These are phyloP conservation scores for Phytophthora podocarpi DNA, from an alignment of 352 stramenopile species.

Conservation along the genomic window DNA sequence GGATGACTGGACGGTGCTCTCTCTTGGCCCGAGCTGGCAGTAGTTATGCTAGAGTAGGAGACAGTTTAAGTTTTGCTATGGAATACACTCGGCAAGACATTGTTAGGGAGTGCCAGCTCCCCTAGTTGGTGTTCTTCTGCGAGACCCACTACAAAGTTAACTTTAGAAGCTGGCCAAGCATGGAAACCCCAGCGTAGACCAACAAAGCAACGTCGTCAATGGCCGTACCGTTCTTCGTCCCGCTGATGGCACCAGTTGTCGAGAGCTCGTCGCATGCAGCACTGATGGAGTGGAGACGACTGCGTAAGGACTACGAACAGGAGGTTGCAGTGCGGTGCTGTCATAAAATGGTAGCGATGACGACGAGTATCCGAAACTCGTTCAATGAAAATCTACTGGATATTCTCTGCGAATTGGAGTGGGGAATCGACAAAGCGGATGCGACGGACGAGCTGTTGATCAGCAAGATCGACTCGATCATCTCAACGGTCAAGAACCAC, in stretches of 20 bases:
- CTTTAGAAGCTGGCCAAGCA: background rate
- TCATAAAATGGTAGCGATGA: background rate
- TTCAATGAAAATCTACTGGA: background rate
- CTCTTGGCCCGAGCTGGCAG: too few relatives aligned
- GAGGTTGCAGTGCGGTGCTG: background rate
- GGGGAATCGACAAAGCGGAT: background rate
- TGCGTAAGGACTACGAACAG: background rate
- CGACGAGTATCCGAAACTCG: background rate
- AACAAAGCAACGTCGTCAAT: too few relatives aligned
- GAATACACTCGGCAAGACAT: too few relatives aligned
- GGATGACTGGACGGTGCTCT: too few relatives aligned
- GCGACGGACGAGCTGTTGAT: background rate
- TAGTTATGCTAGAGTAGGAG: too few relatives aligned
- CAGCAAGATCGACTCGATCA: background rate
- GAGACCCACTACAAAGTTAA: background rate
- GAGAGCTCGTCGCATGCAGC: background rate
- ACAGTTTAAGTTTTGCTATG: too few relatives aligned
- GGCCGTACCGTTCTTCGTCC: background rate
- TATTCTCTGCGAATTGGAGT: background rate
- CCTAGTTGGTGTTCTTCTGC: background rate
- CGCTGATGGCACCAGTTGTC: background rate
- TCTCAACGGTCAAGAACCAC: background rate
- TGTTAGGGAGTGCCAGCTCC: background rate
- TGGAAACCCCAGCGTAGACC: background rate
- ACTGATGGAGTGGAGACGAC: background rate